Evolutionary conservation across 148 eudicot genomes (phyloP), one percentile per base, ranked within the genome.

Genomic region (Camellia sinensis): DNA sequence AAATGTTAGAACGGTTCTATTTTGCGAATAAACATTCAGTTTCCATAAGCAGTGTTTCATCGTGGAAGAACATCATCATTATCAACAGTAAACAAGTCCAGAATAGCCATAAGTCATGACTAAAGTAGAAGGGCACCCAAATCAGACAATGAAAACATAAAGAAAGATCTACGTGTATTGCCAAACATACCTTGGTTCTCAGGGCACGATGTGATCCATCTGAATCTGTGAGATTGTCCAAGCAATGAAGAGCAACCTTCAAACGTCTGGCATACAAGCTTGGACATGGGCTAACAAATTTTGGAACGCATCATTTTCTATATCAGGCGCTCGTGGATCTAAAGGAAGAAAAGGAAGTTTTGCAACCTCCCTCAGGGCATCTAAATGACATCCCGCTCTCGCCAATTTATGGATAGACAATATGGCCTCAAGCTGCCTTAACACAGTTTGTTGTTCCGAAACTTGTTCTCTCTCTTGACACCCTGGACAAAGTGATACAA

Each of bases 181-280:
- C 13, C 19, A 61, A 83, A 60, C 76, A 76, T 75, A 95, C 99
- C 96, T 95, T 93, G 70, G 94, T 86, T 83, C 91, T 93, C 91
- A 95, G 78, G 79, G 93, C 97, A 75, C 99, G 97, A 71, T 90
- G 97, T 78, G 99, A 92, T 76, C 99, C 97, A 85, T 95, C 99
- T 46, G 91, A 88, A 84, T 95, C 99, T 0, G 89, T 65, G 77
- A 89, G 89, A 83, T 89, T 93, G 74, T 95, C 99, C 89, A 92
- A 81, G 80, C 92, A 90, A 63, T 85, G 86, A 81, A 95, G 93
- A 79, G 99, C 92, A 75, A 87, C 94, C 85, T 92, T 93, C 68
- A 95, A 80, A 95, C 91, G 82, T 93, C 97, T 52, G 99, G 99
- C 45, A 95, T 89, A 84, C 99, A 95, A 76, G 97, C 88, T 84